Conservation (phyloP, 768 basidiomycete species). For the Hortiboletus flavorubellus region DNA sequence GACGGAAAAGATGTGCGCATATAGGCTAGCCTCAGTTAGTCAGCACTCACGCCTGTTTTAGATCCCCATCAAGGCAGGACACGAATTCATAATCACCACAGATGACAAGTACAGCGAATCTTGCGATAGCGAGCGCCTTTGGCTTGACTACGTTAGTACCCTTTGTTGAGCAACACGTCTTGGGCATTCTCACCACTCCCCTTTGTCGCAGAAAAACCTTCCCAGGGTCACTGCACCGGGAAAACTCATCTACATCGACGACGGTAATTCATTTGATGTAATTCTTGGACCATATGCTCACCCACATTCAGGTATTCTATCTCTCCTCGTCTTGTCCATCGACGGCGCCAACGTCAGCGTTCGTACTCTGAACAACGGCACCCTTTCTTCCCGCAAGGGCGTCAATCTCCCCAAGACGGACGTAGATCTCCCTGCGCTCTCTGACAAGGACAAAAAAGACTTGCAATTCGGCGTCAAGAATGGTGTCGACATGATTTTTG, state of each 20-base stretch:
- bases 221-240: conserved; percentile 96
- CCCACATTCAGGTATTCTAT: conserved; percentile 59
- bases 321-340: conserved; percentile 87
- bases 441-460: conserved; percentile 97
- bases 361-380: conserved; percentile 86
- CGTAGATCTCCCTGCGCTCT: conserved; percentile 96
- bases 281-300: conserved; percentile 4
- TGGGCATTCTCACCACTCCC: neutral
- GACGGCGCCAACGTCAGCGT: conserved; percentile 81
- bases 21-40: conserved; percentile 3
- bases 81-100: conserved; percentile 89
- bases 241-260: conserved; percentile 96
- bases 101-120: conserved; percentile 75
- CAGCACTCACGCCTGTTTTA: conserved; percentile 29
- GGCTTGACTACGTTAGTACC: conserved; percentile 84
- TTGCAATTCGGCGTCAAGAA: conserved; percentile 94
- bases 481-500: conserved; percentile 98
- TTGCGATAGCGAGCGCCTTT: conserved; percentile 83
- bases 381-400: conserved; percentile 94
- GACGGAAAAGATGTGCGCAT: conserved; percentile 78
- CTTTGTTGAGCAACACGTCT: neutral
- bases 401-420: conserved; percentile 98
- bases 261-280: conserved; percentile 50
- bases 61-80: conserved; percentile 84
- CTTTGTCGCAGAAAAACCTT: conserved; percentile 65